phyloP scores from a whole-genome alignment of 179 eudicot genomes.

The Amaranthus tricolor region DNA sequence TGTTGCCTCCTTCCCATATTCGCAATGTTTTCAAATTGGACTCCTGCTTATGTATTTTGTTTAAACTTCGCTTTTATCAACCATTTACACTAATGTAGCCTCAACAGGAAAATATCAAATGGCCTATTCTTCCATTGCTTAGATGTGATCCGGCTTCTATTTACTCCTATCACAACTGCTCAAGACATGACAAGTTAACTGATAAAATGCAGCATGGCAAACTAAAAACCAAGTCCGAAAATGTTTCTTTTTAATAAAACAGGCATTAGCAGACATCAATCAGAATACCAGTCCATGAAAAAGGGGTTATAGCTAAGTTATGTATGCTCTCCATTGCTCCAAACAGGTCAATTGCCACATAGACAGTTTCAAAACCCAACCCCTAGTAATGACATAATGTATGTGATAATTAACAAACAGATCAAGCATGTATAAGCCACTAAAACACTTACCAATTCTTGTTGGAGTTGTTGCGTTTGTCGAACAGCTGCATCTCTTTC shows the following conservation, averaged over 20 bases:
- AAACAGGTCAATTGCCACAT: not conserved
- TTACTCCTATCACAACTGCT: not conserved
- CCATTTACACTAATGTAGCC: not conserved
- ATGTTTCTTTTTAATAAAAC: not conserved
- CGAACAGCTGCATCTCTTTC: slow-evolving; percentile 71
- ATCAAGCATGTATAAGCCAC: slow-evolving; percentile 6
- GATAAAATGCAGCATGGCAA: not conserved
- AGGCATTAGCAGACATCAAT: not conserved
- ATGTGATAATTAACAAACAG: slow-evolving; percentile 3
- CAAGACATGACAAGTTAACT: not conserved
- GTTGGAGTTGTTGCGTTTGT: slow-evolving; percentile 65
- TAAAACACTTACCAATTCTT: slow-evolving; percentile 54
- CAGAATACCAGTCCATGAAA: not conserved
- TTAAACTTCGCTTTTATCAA: not conserved
- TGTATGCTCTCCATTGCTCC: not conserved
- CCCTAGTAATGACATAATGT: not conserved
- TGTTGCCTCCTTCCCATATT: too few relatives aligned
- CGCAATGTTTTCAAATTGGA: too few relatives aligned
- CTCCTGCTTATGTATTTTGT: too few relatives aligned
- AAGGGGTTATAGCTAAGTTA: not conserved
- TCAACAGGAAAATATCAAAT: not conserved
- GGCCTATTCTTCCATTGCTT: not conserved
- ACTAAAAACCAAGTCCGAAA: not conserved
- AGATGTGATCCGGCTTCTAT: not conserved
- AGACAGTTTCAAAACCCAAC: not conserved